phyloP scores from a whole-genome alignment of 2,329 filamentous ascomycete species.

The Pseudopithomyces chartarum region DNA sequence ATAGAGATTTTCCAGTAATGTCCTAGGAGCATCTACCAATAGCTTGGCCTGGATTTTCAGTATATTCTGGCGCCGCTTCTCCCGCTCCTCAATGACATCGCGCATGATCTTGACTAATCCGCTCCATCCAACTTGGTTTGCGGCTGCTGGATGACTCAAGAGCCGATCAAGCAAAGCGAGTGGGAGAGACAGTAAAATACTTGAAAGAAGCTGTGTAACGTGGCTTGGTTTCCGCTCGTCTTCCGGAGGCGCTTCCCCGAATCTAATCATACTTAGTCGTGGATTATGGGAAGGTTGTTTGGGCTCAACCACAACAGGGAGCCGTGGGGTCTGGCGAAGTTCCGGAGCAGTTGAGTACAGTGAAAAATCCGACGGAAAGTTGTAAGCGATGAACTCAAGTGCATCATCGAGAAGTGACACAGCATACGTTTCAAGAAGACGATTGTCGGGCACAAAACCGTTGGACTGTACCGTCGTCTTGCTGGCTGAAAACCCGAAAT shows the following conservation, averaged over 20 bases:
- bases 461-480: conserved; percentile 15
- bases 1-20: conserved; percentile 34
- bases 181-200: conserved; percentile 71
- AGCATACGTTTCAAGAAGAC: conserved; percentile 60
- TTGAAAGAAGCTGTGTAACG: conserved; percentile 63
- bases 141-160: conserved; percentile 65
- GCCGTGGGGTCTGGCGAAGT: conserved; percentile 53
- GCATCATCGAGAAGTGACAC: conserved; percentile 60
- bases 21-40: conserved; percentile 20
- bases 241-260: conserved; percentile 66
- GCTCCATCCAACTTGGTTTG: conserved; percentile 48
- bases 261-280: conserved; percentile 68
- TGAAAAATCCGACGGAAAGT: conserved; percentile 65
- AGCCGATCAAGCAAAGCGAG: conserved; percentile 69
- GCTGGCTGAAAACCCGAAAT: conserved; percentile 61
- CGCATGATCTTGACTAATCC: conserved; percentile 48
- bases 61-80: conserved; percentile 44
- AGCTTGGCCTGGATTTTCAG: conserved; percentile 31
- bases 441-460: conserved; percentile 19
- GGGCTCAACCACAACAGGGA: conserved; percentile 48
- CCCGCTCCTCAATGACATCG: conserved; percentile 51
- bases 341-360: conserved; percentile 59
- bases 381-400: conserved; percentile 64
- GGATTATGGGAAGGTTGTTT: conserved; percentile 51
- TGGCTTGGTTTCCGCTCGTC: conserved; percentile 46